A percentile compares a stretch with the other conserved stretches of the same genome.
Conservation (phyloP, 371 early-diverging fungal species). For the Catenaria anguillulae region DNA sequence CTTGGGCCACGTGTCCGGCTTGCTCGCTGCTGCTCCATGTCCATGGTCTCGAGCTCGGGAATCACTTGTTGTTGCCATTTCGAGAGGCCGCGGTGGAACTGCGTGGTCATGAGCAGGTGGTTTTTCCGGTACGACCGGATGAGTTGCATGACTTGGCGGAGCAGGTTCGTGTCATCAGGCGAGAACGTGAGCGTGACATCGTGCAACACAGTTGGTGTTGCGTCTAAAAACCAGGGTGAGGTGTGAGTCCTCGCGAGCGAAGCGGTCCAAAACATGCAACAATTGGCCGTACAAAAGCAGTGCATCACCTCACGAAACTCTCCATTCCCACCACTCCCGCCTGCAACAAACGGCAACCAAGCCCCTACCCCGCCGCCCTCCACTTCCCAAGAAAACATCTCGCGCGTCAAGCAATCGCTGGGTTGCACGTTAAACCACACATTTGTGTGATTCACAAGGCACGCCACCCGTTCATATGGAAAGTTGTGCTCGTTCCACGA, state of each 20-base stretch:
- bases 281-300: too few species aligned
- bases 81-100: conserved; percentile 16
- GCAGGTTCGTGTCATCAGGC: conserved; percentile 5
- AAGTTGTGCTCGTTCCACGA: conserved; percentile 7
- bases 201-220: not conserved
- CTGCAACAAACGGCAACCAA: conserved; percentile 1
- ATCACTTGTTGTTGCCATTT: conserved; percentile 8
- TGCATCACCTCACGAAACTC: not conserved
- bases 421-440: conserved; percentile 23
- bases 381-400: conserved; percentile 22
- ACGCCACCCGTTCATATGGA: conserved; percentile 16
- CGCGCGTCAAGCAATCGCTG: conserved; percentile 12
- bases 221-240: too few species aligned
- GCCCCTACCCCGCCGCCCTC: conserved; percentile 6
- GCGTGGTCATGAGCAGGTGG: conserved; percentile 17
- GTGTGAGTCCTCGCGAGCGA: too few species aligned
- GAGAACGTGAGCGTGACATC: conserved; percentile 3
- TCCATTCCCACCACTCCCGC: too few species aligned
- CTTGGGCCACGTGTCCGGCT: too few species aligned
- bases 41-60: not conserved
- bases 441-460: conserved; percentile 21
- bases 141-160: conserved; percentile 10
- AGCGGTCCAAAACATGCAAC: too few species aligned
- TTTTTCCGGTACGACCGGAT: conserved; percentile 19
- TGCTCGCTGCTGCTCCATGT: not conserved